Percentiles rank a stretch among this genome's conserved stretches.
Conservation (phyloP, 2,329 filamentous ascomycete genomes). For the Diplodia corticola region DNA sequence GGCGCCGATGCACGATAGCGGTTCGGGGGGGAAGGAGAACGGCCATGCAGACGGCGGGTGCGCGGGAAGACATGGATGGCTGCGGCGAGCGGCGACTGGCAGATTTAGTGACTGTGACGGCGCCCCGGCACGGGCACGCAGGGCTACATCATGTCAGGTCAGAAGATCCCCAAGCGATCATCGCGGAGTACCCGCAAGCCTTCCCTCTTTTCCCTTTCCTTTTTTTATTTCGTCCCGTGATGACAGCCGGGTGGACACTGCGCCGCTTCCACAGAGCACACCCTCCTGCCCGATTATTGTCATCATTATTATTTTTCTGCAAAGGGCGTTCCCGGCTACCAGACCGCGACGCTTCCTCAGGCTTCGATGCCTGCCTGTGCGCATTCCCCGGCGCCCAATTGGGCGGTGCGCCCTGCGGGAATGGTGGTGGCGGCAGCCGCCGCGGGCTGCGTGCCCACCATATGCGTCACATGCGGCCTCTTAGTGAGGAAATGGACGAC, state of each 20-base stretch:
- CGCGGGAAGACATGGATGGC: slow-evolving; percentile 17
- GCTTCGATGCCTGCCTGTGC: background rate
- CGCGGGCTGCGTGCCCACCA: background rate
- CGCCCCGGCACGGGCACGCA: background rate
- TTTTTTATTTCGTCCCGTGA: background rate
- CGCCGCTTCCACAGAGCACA: background rate
- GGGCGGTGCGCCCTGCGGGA: background rate
- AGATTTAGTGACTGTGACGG: background rate
- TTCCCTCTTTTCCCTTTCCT: background rate
- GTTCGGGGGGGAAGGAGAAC: background rate
- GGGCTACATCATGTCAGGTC: slow-evolving; percentile 18
- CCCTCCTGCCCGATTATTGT: background rate
- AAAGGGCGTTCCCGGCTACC: background rate
- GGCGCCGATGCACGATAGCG: background rate
- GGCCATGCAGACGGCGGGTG: slow-evolving; percentile 7
- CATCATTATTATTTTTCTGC: background rate
- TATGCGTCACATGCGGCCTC: slow-evolving; percentile 15
- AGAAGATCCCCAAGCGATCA: slow-evolving; percentile 21
- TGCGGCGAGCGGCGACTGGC: background rate
- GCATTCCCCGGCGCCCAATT: background rate
- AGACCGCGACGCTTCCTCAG: background rate
- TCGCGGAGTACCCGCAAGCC: slow-evolving; percentile 13
- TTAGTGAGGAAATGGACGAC: background rate
- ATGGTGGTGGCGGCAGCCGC: slow-evolving; percentile 1
- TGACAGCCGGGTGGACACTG: background rate